Percentiles rank a stretch among this genome's conserved stretches.
Conservation (phyloP, 805 yeast species). For the Candida xiaguanensis region DNA sequence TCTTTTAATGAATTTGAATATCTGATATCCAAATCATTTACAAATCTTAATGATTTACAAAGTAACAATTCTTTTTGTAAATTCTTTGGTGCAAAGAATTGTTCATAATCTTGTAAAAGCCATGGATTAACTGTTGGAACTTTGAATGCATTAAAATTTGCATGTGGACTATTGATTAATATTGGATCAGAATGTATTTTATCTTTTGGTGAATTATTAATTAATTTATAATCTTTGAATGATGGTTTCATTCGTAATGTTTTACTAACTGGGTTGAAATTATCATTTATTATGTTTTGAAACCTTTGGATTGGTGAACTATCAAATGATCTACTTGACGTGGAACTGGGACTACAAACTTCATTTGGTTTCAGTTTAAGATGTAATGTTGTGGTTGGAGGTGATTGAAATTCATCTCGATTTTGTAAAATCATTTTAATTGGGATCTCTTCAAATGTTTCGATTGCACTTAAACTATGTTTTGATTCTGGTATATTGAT, state of each 20-base stretch:
- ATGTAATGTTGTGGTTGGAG: not conserved
- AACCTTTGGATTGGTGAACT: not conserved
- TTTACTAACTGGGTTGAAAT: slow-evolving; percentile 5
- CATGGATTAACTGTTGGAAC: slow-evolving; percentile 1
- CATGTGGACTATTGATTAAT: not conserved
- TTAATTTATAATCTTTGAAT: slow-evolving; percentile 1
- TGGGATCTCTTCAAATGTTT: not conserved
- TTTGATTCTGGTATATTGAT: slow-evolving; percentile 6
- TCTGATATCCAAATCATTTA: not conserved
- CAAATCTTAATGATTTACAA: slow-evolving; percentile 8
- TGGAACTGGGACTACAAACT: not conserved
- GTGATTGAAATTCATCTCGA: not conserved
- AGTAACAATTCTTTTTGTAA: slow-evolving; percentile 7
- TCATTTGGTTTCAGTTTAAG: not conserved
- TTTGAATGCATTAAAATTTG: not conserved
- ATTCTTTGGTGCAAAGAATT: slow-evolving; percentile 6
- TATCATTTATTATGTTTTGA: not conserved
- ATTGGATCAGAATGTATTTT: not conserved
- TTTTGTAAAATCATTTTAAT: not conserved
- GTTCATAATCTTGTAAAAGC: slow-evolving; percentile 10
- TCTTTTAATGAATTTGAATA: slow-evolving; percentile 1
- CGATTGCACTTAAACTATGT: slow-evolving; percentile 5
- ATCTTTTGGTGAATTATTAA: not conserved
- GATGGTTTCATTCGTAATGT: slow-evolving; percentile 1
- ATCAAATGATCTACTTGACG: not conserved